phyloP scores from a whole-genome alignment of 2,329 filamentous ascomycete genomes.

The Nigrograna mackinnonii region DNA sequence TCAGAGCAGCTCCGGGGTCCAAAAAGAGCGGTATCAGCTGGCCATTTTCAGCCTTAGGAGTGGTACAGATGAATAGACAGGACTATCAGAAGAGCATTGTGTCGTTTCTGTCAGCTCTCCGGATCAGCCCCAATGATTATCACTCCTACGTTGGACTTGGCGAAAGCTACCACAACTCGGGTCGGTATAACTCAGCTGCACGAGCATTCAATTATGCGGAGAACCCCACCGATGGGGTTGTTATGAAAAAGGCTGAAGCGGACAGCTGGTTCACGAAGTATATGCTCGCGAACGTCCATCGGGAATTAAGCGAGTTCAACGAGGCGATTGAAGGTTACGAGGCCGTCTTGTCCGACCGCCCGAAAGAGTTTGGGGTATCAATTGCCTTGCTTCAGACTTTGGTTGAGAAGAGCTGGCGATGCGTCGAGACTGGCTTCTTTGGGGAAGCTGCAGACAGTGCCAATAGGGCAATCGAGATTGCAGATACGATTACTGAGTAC shows the following conservation, averaged over 20 bases:
- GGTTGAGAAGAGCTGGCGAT: conserved; percentile 77
- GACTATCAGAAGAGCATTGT: conserved; percentile 87
- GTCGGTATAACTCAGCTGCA: conserved; percentile 89
- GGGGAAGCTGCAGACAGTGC: conserved; percentile 79
- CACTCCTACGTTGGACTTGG: conserved; percentile 95
- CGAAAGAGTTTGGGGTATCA: conserved; percentile 80
- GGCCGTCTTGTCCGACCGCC: conserved; percentile 68
- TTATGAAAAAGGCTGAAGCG: conserved; percentile 57
- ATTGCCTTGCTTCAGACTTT: conserved; percentile 88
- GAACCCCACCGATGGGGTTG: conserved; percentile 66
- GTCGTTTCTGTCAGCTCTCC: conserved; percentile 86
- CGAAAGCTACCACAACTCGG: conserved; percentile 96
- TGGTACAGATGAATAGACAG: conserved; percentile 92
- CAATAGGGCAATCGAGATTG: conserved; percentile 68
- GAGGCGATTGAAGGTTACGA: conserved; percentile 78
- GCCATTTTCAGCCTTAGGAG: conserved; percentile 91
- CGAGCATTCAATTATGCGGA: conserved; percentile 89
- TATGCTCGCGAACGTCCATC: conserved; percentile 93
- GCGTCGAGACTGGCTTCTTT: conserved; percentile 81
- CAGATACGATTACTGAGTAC: conserved; percentile 62
- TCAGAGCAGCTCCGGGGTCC: conserved; percentile 86
- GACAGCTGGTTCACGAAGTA: conserved; percentile 96
- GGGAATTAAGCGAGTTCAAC: conserved; percentile 89
- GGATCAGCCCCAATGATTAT: conserved; percentile 84
- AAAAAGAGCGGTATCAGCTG: conserved; percentile 93